Percentiles rank a stretch among this genome's conserved stretches.
Conservation (phyloP, 2,329 filamentous ascomycete species). For the Raffaelea albimanens region DNA sequence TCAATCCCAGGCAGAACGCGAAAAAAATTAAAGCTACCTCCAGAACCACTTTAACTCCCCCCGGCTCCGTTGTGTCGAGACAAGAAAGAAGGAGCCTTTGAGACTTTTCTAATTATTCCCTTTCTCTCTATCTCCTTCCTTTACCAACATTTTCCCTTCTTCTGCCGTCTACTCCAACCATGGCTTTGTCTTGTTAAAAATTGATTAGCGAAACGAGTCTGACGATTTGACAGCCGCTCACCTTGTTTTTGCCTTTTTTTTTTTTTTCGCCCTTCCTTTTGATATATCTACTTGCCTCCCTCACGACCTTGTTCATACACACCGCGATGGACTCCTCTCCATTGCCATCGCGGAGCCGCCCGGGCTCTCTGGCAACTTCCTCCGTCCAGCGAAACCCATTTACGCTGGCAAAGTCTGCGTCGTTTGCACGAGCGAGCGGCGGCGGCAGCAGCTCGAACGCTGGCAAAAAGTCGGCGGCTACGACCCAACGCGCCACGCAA, state of each 20-base stretch:
- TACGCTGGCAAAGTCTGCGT: slow-evolving; percentile 6
- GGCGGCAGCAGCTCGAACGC: neutral
- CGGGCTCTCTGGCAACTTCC: neutral
- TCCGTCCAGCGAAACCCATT: slow-evolving; percentile 9
- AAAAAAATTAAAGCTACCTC: too few relatives aligned
- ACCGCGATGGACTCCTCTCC: slow-evolving; percentile 10
- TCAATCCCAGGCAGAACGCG: too few relatives aligned
- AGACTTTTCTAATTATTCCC: too few relatives aligned
- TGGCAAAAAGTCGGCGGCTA: slow-evolving; percentile 9
- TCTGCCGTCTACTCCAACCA: neutral
- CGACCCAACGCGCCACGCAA: neutral
- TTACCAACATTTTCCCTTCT: neutral
- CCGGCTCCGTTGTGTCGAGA: too few relatives aligned
- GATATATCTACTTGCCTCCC: neutral
- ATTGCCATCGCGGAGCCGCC: slow-evolving; percentile 8
- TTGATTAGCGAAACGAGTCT: too few relatives aligned
- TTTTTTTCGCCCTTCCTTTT: neutral
- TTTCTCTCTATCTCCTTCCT: too few relatives aligned
- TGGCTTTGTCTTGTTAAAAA: too few relatives aligned
- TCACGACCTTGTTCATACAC: neutral
- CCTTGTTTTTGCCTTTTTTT: too few relatives aligned
- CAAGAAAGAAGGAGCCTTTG: too few relatives aligned
- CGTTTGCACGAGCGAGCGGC: slow-evolving; percentile 3
- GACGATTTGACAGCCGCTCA: too few relatives aligned
- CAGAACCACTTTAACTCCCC: too few relatives aligned